These are phyloP conservation scores for Micromonas commoda DNA, from an alignment of 139 green algal species.

Conservation along the genomic window DNA sequence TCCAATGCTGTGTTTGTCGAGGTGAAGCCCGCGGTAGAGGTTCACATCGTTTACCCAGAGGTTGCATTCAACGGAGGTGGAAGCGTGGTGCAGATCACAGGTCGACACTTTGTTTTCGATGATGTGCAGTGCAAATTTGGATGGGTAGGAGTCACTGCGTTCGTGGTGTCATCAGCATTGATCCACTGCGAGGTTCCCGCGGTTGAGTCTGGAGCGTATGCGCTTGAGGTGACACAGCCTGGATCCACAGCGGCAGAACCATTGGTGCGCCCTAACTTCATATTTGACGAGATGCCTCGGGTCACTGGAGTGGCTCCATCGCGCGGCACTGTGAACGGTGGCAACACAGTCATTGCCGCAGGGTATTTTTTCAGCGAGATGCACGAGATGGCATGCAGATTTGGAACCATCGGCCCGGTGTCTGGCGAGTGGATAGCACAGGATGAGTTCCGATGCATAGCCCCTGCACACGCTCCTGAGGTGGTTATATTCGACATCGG, in stretches of 20 bases:
- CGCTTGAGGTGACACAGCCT: not conserved
- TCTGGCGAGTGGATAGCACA: conserved; percentile 11
- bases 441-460: not conserved
- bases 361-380: conserved; percentile 7
- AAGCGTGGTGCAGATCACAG: not conserved
- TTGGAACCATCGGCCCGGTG: conserved; percentile 11
- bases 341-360: not conserved
- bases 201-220: not conserved
- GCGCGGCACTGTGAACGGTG: not conserved
- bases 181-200: conserved; percentile 11
- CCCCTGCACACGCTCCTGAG: not conserved
- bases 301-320: not conserved
- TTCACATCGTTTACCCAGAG: not conserved
- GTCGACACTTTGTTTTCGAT: not conserved
- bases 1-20: not conserved
- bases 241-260: not conserved
- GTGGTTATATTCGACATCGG: not conserved
- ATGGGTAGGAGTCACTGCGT: not conserved
- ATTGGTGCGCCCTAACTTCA: not conserved
- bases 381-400: not conserved
- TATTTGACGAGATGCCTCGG: not conserved
- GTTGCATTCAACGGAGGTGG: not conserved
- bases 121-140: not conserved
- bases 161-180: not conserved
- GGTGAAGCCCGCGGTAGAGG: not conserved